Percentiles rank a stretch among this genome's conserved stretches.
Evolutionary conservation across 495 filamentous ascomycete genomes (phyloP).

Genomic region (Peziza echinospora): DNA sequence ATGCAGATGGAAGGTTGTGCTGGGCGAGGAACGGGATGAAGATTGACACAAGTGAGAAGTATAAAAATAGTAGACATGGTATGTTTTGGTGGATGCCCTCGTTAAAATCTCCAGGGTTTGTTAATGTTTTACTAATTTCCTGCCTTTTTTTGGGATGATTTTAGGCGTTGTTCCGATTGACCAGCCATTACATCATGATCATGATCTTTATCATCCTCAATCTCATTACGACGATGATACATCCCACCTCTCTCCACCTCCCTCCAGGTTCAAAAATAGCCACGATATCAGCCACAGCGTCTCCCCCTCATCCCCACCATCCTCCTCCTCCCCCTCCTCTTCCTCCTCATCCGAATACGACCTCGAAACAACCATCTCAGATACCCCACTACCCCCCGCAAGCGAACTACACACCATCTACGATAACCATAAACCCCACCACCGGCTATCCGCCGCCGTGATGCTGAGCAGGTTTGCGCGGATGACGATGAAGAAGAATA

Average conservation of each 20-base stretch:
- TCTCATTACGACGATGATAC: too few relatives aligned
- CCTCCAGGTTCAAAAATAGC: too few relatives aligned
- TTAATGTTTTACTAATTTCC: too few relatives aligned
- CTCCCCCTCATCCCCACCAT: slow-evolving; percentile 6
- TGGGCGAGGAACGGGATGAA: slow-evolving; percentile 61
- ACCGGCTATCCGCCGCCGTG: slow-evolving; percentile 44
- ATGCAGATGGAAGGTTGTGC: slow-evolving; percentile 41
- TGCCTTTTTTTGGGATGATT: too few relatives aligned
- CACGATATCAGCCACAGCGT: too few relatives aligned
- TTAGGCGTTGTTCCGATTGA: too few relatives aligned
- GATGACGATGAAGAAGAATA: slow-evolving; percentile 49
- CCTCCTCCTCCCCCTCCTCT: slow-evolving; percentile 7
- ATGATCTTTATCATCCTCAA: too few relatives aligned
- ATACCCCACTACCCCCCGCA: slow-evolving; percentile 30
- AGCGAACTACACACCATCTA: slow-evolving; percentile 33
- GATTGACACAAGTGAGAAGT: slow-evolving; percentile 55
- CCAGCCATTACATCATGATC: too few relatives aligned
- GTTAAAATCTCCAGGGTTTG: too few relatives aligned
- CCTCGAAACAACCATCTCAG: slow-evolving; percentile 26
- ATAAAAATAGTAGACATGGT: slow-evolving; percentile 7
- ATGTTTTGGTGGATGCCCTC: too few relatives aligned
- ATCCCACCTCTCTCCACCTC: too few relatives aligned
- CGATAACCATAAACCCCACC: too few relatives aligned
- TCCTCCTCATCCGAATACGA: slow-evolving; percentile 8
- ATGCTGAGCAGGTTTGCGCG: slow-evolving; percentile 52